Evolutionary conservation across 371 early-diverging fungal species (phyloP), one percentile per base, ranked within the genome.

Genomic region (Zychaea mexicana): DNA sequence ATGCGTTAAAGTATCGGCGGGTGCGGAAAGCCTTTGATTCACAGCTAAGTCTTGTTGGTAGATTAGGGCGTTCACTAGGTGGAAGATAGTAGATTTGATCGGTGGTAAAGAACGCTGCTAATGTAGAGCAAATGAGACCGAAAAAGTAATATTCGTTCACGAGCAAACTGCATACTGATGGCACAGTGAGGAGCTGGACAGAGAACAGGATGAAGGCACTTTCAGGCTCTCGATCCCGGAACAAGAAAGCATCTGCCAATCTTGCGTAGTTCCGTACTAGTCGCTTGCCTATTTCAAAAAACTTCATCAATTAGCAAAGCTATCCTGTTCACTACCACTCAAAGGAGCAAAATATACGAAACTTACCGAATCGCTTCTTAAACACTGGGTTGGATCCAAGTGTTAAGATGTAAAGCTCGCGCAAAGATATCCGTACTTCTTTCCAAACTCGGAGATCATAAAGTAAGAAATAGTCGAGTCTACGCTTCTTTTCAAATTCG

Each of bases 111-210:
- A 91, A 88, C 54, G 83, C 82, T 52, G 84, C 73, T 36, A 93
- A 72, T 32, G 89, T 88, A 39, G 79, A 77, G 66, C 87, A 86
- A 45, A 91, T 88, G 60, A 85, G 82, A 60, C 85, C 85, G 69
- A 93, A 72, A 60, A 95, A 89, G 53, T 88, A 83, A 64, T 94
- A 92, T 42, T 92, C 85, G 57, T 86, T 82, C 19, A 92, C 90
- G 38, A 98, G 79, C 60, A 92, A 77, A 22, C 87, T 85, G 5
- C 96, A 90, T 27, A 97, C 87, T 1, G 93, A 92, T 0, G 97
- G 96, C 0, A 93, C 94, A 1, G 98, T 96, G 68, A 97, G 90
- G 12, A 97, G 77, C 73, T 98, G 98, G 15, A 97, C 96, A 4
- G 96, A 92, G 61, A 96, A 91, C 24, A 90, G 82, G 19, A 95